Conservation (phyloP, 345 rosid species). For the Sonneratia caseolaris region DNA sequence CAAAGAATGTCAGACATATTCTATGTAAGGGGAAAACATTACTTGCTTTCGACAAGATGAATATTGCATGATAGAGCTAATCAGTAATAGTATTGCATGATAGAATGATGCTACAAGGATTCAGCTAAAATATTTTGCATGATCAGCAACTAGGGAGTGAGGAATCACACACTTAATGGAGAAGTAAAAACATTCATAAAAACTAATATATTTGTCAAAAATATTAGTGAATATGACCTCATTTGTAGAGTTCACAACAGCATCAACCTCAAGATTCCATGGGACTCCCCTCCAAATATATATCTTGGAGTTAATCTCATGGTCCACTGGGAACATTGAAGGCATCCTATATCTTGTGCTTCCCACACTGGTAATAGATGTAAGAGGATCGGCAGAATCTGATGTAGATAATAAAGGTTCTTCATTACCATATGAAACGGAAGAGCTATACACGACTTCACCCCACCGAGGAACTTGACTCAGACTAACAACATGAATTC, state of each 20-base stretch:
- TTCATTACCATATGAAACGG: slow-evolving; percentile 44
- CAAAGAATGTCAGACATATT: neutral
- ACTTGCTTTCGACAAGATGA: neutral
- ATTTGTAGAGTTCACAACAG: slow-evolving; percentile 93
- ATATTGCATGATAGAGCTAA: neutral
- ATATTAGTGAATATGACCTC: slow-evolving; percentile 40
- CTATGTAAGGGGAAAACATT: neutral
- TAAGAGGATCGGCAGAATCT: slow-evolving; percentile 61
- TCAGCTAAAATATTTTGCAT: neutral
- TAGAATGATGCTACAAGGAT: neutral
- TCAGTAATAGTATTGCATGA: neutral
- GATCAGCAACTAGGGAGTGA: neutral
- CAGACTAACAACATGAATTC: slow-evolving; percentile 60
- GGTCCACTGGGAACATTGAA: slow-evolving; percentile 83
- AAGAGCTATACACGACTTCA: slow-evolving; percentile 58
- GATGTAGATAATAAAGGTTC: slow-evolving; percentile 54
- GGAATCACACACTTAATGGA: neutral
- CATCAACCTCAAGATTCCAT: slow-evolving; percentile 97
- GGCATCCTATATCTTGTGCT: slow-evolving; percentile 43
- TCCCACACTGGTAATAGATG: slow-evolving; percentile 39
- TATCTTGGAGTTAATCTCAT: slow-evolving; percentile 69
- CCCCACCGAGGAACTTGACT: slow-evolving; percentile 92
- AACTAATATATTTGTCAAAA: neutral
- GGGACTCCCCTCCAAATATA: slow-evolving; percentile 94
- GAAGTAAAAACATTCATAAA: neutral